phyloP scores from a whole-genome alignment of 108 stramenopile species.

The Pseudonitzschia multistriata region DNA sequence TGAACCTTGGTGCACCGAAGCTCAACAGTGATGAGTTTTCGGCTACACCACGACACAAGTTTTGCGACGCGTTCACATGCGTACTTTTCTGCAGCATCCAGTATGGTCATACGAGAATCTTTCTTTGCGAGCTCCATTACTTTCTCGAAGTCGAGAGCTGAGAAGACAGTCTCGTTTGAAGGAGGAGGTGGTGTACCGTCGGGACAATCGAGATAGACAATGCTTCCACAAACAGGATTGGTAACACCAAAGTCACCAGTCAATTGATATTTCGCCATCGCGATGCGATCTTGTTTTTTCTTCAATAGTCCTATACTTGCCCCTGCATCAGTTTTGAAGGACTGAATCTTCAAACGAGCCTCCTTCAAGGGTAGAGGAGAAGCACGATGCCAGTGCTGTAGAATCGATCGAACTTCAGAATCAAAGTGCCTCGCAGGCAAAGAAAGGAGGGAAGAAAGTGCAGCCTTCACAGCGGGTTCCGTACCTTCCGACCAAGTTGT shows the following conservation, averaged over 20 bases:
- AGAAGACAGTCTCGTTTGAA: constrained; percentile 27
- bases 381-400: constrained; percentile 21
- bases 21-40: constrained; percentile 17
- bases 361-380: constrained; percentile 12
- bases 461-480: constrained; percentile 14
- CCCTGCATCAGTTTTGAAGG: background rate
- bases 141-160: constrained; percentile 10
- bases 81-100: constrained; percentile 27
- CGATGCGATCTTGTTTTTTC: constrained; percentile 18
- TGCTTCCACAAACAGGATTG: constrained; percentile 24
- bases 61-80: constrained; percentile 7
- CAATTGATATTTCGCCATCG: constrained; percentile 27
- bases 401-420: constrained; percentile 16
- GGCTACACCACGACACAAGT: constrained; percentile 15
- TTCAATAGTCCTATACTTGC: constrained; percentile 9
- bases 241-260: constrained; percentile 29
- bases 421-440: background rate
- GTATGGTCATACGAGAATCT: background rate
- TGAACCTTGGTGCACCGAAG: constrained; percentile 19
- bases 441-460: constrained; percentile 10
- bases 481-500: constrained; percentile 25
- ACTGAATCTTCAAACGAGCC: constrained; percentile 2
- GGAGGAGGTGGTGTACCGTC: constrained; percentile 29
- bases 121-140: background rate
- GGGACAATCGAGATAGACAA: constrained; percentile 27